Evolutionary conservation across 176 grass and related monocot species (phyloP), one percentile per base, ranked within the genome.

Genomic region (Olyra latifolia): DNA sequence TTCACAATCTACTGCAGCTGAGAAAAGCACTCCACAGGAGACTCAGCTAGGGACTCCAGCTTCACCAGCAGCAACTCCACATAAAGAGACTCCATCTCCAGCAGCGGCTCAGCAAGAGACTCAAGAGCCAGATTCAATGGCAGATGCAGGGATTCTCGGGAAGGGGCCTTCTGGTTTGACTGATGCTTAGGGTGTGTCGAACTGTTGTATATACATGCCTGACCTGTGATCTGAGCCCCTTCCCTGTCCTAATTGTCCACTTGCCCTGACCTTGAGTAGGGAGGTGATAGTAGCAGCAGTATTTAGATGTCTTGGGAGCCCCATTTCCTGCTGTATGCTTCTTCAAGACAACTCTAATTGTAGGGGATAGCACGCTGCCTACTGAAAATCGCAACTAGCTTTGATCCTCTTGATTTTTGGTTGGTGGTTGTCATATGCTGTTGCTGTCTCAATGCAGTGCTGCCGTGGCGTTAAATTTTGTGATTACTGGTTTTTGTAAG

Each of bases 21-120:
- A 85, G 65, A 48, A 85, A 65, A 71, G 28, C 24, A n/a, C 47
- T 85, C 65, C 20, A 9, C 64, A 69, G 48, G 38, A 58, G 56
- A 60, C 57, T 10, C 59, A 20, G 15, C 40, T 23, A 50, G 77
- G 45, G 28, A 59, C 28, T 48, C 77, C 60, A 39, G 56, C 41
- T 3, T 32, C 59, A 29, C 58, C n/a, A 8, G 22, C 22, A 29
- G 59, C 15, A 40, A 28, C 29, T 40, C 60, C 45, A 54, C 59
- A 66, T 3, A 35, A 35, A 14, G 69, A 35, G 59, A 54, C 56
- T 53, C 74, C 32, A 7, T 15, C 72, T 39, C 14, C 62, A 16
- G 27, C 53, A 3, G 19, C 27, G 25, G 62, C 14, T 40, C 57
- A 24, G 14, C 29, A 32, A 48, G 74, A 77, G 8, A 66, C 44